These are phyloP conservation scores for Chalara sp. DNA, from an alignment of 2,329 filamentous ascomycete genomes.

Conservation along the genomic window DNA sequence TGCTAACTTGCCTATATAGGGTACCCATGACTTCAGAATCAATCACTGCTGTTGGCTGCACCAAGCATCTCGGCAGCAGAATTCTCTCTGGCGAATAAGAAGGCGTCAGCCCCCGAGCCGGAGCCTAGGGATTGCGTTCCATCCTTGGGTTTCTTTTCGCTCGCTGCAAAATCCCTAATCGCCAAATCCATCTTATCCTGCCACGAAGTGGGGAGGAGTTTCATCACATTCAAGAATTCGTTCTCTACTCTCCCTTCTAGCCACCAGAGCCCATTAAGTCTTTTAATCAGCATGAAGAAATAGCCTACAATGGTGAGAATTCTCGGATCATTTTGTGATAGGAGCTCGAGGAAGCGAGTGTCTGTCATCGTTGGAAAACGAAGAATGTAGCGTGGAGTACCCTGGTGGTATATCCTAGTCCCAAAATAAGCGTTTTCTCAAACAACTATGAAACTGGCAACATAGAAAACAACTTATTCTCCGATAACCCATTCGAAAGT, in stretches of 20 bases:
- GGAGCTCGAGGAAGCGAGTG: constrained; percentile 49
- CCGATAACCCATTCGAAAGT: too few relatives aligned
- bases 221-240: constrained; percentile 48
- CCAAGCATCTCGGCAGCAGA: too few relatives aligned
- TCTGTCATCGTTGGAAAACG: constrained; percentile 58
- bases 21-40: too few relatives aligned
- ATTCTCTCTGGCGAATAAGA: too few relatives aligned
- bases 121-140: too few relatives aligned
- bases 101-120: too few relatives aligned
- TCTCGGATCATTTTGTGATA: constrained; percentile 51
- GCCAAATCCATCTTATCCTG: constrained; percentile 16
- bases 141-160: too few relatives aligned
- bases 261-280: constrained; percentile 60
- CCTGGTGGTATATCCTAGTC: constrained; percentile 31
- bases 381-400: constrained; percentile 47
- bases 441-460: too few relatives aligned
- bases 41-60: too few relatives aligned
- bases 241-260: constrained; percentile 55
- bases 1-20: too few relatives aligned
- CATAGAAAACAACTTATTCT: too few relatives aligned
- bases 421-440: too few relatives aligned
- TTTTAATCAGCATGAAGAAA: constrained; percentile 60
- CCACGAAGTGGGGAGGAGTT: constrained; percentile 14
- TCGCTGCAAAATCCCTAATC: constrained; percentile 2
- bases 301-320: constrained; percentile 58